Evolutionary conservation across 2,329 filamentous ascomycete species (phyloP).

Genomic region (Penicillium polonicum): DNA sequence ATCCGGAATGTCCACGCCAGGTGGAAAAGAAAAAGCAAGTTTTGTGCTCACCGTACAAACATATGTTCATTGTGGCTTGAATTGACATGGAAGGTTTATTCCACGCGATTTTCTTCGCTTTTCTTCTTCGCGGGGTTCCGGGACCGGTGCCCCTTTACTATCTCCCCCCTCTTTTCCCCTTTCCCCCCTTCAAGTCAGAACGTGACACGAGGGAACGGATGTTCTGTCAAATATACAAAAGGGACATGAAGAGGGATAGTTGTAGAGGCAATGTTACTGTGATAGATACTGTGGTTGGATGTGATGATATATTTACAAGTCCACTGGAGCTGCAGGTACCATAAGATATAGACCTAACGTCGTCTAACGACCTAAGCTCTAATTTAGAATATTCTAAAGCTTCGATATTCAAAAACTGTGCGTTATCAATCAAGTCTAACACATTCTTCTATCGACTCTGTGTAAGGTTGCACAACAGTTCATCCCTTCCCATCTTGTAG

Average conservation of each 20-base stretch:
- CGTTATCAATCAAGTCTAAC: neutral
- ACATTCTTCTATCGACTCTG: neutral
- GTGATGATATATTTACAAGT: neutral
- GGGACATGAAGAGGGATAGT: neutral
- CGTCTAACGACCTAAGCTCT: neutral
- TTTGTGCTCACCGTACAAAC: neutral
- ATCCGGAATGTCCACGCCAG: constrained; percentile 5
- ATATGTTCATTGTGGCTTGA: neutral
- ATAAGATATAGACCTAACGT: neutral
- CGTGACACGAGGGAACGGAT: neutral
- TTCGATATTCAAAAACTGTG: neutral
- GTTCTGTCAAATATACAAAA: neutral
- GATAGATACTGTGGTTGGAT: neutral
- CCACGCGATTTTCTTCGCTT: neutral
- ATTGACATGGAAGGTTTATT: neutral
- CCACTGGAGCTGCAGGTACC: too few species aligned
- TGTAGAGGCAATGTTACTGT: neutral
- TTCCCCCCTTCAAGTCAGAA: neutral
- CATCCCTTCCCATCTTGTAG: neutral
- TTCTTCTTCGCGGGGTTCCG: neutral
- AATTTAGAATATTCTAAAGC: neutral
- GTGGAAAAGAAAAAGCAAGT: neutral
- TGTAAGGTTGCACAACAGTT: neutral
- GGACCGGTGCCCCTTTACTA: neutral
- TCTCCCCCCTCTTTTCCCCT: neutral